A percentile compares a stretch with the other conserved stretches of the same genome.
These are phyloP conservation scores for Symbiodinium pilosum DNA, from an alignment of 73 alveolate species.

Conservation along the genomic window DNA sequence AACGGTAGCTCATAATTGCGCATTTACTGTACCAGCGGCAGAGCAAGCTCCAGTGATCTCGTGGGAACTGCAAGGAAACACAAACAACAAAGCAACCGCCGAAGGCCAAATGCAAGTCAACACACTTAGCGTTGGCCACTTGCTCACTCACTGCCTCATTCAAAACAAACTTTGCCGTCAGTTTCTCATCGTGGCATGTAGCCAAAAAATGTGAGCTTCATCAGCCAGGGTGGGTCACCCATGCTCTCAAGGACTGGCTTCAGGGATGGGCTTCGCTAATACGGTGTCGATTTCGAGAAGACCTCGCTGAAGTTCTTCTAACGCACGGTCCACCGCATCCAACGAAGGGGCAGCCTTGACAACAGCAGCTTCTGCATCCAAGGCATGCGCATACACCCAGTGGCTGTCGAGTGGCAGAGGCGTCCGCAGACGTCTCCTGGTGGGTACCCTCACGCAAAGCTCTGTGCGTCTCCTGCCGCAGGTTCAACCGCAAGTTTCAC, in stretches of 20 bases:
- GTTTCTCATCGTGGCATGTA: neutral
- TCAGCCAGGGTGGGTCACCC: neutral
- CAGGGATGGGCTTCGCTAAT: constrained; percentile 10
- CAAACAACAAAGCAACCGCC: too few relatives aligned
- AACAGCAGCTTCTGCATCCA: too few relatives aligned
- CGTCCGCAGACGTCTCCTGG: neutral
- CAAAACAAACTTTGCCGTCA: neutral
- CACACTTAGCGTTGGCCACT: constrained; percentile 1
- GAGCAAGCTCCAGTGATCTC: too few relatives aligned
- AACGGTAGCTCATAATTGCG: too few relatives aligned
- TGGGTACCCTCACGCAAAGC: constrained; percentile 6
- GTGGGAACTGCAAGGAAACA: too few relatives aligned
- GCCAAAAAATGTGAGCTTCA: neutral
- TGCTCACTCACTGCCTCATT: neutral
- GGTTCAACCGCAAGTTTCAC: too few relatives aligned
- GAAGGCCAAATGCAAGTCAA: too few relatives aligned
- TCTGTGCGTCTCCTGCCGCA: neutral
- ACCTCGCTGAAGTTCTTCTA: constrained; percentile 81
- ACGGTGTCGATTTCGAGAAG: constrained; percentile 36
- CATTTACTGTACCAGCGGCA: too few relatives aligned
- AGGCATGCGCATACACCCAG: too few relatives aligned
- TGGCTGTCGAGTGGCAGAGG: too few relatives aligned
- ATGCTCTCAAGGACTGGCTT: neutral
- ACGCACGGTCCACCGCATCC: constrained; percentile 95
- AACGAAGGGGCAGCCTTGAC: constrained; percentile 39